These are phyloP conservation scores for Thraustochytrium sp. DNA, from an alignment of 352 stramenopile genomes.

Conservation along the genomic window DNA sequence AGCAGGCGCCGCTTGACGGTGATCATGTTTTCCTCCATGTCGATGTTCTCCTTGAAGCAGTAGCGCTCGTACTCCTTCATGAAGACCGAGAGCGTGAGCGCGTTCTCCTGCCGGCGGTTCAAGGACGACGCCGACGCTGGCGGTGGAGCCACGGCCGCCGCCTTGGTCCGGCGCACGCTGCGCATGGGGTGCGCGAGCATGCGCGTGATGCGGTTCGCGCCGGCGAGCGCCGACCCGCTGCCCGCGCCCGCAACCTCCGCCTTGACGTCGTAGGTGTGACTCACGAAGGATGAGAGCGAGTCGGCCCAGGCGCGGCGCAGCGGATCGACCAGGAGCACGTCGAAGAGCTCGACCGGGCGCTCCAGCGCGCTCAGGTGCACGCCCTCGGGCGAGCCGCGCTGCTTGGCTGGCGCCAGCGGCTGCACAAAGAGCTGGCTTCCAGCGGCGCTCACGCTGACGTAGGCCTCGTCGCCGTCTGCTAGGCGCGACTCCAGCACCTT, in stretches of 20 bases:
- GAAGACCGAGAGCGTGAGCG: background rate
- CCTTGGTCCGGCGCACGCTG: background rate
- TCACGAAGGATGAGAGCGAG: background rate
- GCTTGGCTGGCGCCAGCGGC: background rate
- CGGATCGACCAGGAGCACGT: background rate
- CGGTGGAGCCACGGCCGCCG: background rate
- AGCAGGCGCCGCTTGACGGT: background rate
- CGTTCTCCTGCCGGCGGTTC: background rate
- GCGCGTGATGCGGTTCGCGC: background rate
- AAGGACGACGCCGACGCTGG: background rate
- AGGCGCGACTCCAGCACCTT: background rate
- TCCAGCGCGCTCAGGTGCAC: background rate
- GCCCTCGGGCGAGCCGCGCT: background rate
- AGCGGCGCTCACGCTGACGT: too few relatives aligned
- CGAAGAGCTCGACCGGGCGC: conserved; percentile 5
- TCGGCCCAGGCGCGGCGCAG: background rate
- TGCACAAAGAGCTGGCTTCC: too few relatives aligned
- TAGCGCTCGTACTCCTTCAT: background rate
- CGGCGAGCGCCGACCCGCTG: background rate
- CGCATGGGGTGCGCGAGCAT: background rate
- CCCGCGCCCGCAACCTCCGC: background rate
- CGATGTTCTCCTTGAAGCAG: conserved; percentile 8
- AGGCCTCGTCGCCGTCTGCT: background rate
- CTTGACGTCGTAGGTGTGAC: background rate
- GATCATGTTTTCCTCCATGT: background rate